phyloP scores from a whole-genome alignment of 2,329 filamentous ascomycete genomes.

The Emmonsia crescens region DNA sequence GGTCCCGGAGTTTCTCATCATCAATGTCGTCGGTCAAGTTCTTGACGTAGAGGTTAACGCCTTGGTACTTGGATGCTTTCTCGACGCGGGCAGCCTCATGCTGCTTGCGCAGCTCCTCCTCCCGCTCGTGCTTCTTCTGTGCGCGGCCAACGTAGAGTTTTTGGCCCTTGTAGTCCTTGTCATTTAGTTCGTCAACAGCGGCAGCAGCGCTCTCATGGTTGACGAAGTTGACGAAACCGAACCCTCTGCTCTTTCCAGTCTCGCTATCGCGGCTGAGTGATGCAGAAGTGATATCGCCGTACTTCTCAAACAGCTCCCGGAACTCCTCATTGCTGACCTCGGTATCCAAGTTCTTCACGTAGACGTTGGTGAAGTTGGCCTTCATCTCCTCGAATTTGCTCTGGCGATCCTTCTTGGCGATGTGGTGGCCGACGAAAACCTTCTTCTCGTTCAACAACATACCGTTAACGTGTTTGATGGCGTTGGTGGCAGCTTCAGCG shows the following conservation, averaged over 20 bases:
- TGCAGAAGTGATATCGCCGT: slow-evolving; percentile 88
- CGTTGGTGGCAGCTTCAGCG: slow-evolving; percentile 87
- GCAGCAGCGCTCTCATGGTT: slow-evolving; percentile 76
- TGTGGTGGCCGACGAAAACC: slow-evolving; percentile 98
- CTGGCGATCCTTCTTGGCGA: slow-evolving; percentile 99
- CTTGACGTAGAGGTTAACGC: slow-evolving; percentile 99
- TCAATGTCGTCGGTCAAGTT: slow-evolving; percentile 95
- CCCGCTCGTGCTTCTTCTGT: slow-evolving; percentile 99
- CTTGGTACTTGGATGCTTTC: slow-evolving; percentile 99
- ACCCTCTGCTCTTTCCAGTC: slow-evolving; percentile 80
- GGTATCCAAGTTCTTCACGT: slow-evolving; percentile 90
- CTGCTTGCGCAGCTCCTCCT: slow-evolving; percentile 97
- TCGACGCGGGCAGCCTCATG: slow-evolving; percentile 95
- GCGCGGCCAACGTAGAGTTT: slow-evolving; percentile 96
- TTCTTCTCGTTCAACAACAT: slow-evolving; percentile 99
- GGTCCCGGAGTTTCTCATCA: slow-evolving; percentile 90
- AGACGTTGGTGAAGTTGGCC: slow-evolving; percentile 99
- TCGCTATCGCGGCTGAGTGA: slow-evolving; percentile 82
- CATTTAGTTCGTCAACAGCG: slow-evolving; percentile 86
- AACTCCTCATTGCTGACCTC: slow-evolving; percentile 91
- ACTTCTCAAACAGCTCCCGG: slow-evolving; percentile 83
- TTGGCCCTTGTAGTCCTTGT: slow-evolving; percentile 84
- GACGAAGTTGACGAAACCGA: slow-evolving; percentile 92
- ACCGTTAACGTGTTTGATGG: slow-evolving; percentile 99
- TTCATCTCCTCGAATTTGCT: slow-evolving; percentile 99